Evolutionary conservation across 2,329 filamentous ascomycete genomes (phyloP), one percentile per base, ranked within the genome.

Genomic region (Fusarium tanahbumbuense): DNA sequence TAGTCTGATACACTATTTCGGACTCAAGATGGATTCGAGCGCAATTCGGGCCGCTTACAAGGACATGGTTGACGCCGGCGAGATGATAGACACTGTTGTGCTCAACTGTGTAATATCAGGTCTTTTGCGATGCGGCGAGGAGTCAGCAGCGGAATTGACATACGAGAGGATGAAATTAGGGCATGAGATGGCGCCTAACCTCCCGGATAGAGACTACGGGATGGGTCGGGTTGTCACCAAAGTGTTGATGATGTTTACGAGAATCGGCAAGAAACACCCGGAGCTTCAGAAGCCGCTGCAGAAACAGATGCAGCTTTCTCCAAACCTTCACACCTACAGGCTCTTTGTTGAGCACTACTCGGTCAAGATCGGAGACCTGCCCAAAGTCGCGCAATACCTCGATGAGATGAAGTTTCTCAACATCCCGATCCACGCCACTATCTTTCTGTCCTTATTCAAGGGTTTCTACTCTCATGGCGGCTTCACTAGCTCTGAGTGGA

Each of bases 31-130:
- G 65, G 91, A 98, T 76, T 89, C 91, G 5, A 87, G 90, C 64
- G 92, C 88, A 5, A 88, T 97, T 23, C 87, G 94, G 46, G 87
- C 87, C 32, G 90, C 93, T 0, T 99, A 98, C 79, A 88, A 87
- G 68, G 89, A 94, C 23, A 91, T 97, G 80, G 91, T 98, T n/a
- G 84, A 92, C 40, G 87, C 90, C 0, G 93, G 94, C 34, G 93
- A 98, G 78, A 90, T 98, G 67, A 90, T 99, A 58, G 95, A 98
- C 78, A 94, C 93, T 0, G 85, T 92, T 5, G 91, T 94, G 16
- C 85, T 98, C 78, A 98, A 98, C 76, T 93, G 92, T 73, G 89
- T 98, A 74, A 92, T 98, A 67, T 86, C 89, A 0, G 90, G 93
- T 3, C 86, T 98, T 22, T 84, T 98, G 45, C 86, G 89, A 59